These are phyloP conservation scores for Paraconiothyrium brasiliense DNA, from an alignment of 2,329 filamentous ascomycete species.

Conservation along the genomic window DNA sequence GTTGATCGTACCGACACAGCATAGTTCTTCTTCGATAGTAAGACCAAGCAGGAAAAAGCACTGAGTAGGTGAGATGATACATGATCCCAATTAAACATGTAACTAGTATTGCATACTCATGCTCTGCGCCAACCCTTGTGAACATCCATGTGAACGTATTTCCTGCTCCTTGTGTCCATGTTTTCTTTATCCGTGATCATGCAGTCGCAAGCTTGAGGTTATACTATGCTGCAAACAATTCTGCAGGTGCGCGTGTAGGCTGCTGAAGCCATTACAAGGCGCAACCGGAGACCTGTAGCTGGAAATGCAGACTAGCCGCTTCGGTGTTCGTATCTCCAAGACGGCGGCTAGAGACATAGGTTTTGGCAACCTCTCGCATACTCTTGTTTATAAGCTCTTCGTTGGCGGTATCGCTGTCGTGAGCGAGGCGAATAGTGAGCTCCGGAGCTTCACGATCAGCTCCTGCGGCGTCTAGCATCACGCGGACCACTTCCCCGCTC, in stretches of 20 bases:
- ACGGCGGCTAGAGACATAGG: not conserved
- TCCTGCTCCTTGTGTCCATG: too few relatives aligned
- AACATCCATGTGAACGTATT: not conserved
- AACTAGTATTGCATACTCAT: not conserved
- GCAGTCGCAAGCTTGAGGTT: not conserved
- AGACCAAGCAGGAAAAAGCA: not conserved
- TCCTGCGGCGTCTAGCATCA: conserved; percentile 7
- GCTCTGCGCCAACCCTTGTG: not conserved
- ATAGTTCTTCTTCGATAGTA: not conserved
- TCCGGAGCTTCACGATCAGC: not conserved
- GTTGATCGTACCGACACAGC: not conserved
- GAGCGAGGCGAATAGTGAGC: conserved; percentile 14
- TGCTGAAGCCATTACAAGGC: not conserved
- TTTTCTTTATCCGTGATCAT: not conserved
- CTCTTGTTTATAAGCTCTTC: not conserved
- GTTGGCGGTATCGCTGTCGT: not conserved
- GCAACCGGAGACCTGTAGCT: not conserved
- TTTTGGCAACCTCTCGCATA: not conserved
- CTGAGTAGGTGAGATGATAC: not conserved
- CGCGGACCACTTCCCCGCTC: not conserved
- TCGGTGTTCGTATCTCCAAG: not conserved
- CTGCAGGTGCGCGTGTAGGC: not conserved
- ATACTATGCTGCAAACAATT: not conserved
- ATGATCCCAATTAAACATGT: not conserved
- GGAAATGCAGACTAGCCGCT: not conserved